Evolutionary conservation across 2,329 filamentous ascomycete genomes (phyloP).

Genomic region (Talaromyces amestolkiae): DNA sequence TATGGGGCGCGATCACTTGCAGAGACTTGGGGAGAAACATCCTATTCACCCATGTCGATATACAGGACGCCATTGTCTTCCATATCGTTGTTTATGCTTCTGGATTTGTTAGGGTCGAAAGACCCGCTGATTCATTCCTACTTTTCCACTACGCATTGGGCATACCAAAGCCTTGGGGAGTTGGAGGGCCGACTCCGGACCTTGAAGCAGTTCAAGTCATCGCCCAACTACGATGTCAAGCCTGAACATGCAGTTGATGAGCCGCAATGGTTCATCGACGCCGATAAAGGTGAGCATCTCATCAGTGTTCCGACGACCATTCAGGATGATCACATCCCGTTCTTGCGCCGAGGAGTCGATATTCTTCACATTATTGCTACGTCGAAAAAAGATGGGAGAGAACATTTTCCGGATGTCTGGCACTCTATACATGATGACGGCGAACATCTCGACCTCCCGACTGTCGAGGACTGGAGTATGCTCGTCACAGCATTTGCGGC

Average conservation of each 20-base stretch:
- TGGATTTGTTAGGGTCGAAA: conserved; percentile 77
- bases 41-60: conserved; percentile 68
- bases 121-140: conserved; percentile 76
- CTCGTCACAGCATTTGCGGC: conserved; percentile 80
- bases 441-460: conserved; percentile 75
- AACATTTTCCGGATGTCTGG: conserved; percentile 74
- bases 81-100: conserved; percentile 85
- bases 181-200: conserved; percentile 72
- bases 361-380: conserved; percentile 84
- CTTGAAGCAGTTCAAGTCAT: conserved; percentile 64
- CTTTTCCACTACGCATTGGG: conserved; percentile 90
- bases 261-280: conserved; percentile 65
- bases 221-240: conserved; percentile 36
- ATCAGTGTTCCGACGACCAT: conserved; percentile 56
- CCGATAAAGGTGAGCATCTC: conserved; percentile 51
- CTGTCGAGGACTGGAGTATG: conserved; percentile 81
- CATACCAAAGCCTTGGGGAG: conserved; percentile 72
- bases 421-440: conserved; percentile 81
- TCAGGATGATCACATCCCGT: conserved; percentile 88
- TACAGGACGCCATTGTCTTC: conserved; percentile 72
- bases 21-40: conserved; percentile 70
- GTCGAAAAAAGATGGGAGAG: conserved; percentile 40
- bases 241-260: conserved; percentile 28
- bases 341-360: conserved; percentile 80
- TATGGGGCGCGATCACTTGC: conserved; percentile 86